Base-by-base conservation (phyloP, 805 yeast species). In the Pichia rugopelliculosa region DNA sequence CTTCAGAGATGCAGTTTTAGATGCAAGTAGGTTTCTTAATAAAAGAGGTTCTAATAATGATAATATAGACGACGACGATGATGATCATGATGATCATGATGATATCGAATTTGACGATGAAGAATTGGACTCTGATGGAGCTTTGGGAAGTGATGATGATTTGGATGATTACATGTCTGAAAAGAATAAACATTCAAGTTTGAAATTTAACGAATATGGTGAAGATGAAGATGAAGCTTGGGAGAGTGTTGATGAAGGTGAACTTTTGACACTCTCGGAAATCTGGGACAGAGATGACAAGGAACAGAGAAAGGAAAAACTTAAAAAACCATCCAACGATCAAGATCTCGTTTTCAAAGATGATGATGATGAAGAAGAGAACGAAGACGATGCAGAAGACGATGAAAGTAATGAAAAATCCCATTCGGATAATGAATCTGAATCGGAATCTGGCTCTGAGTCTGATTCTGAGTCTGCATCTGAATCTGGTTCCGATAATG, bases 201-300 rank as follows among this genome's bases (percentile, higher is more conserved):
- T 25, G 26, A 38, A 38, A 7, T 38, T 49, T 6, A 49, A 51
- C 23, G 67, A 65, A 4, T 73, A 65, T n/a, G 68, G 66, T 15
- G 76, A 73, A 10, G 75, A 69, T 9, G 80, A 73, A 17, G 82
- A 76, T n/a, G 91, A 77, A n/a, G n/a, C n/a, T 12, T 84, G 86
- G 59, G 76, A 76, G 23, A 82, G 90, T 59, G 72, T 85, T 39
- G 96, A 87, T 57, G 96, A 87, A 59, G 70, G 65, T 26, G 85
- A 87, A 54, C 72, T 89, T 46, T 74, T 84, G 50, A 77, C 95
- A 0, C 70, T 89, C 36, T 84, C 95, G n/a, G 89, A 82, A 55
- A 89, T 87, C 3, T 88, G 96, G 96, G 96, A 85, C 59, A 65
- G 79, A 65, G 93, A 87, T 61, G 87, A 82, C 27, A 67, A 62